These are phyloP conservation scores for Ceratocystis papillata DNA, from an alignment of 2,329 filamentous ascomycete genomes.

Conservation along the genomic window DNA sequence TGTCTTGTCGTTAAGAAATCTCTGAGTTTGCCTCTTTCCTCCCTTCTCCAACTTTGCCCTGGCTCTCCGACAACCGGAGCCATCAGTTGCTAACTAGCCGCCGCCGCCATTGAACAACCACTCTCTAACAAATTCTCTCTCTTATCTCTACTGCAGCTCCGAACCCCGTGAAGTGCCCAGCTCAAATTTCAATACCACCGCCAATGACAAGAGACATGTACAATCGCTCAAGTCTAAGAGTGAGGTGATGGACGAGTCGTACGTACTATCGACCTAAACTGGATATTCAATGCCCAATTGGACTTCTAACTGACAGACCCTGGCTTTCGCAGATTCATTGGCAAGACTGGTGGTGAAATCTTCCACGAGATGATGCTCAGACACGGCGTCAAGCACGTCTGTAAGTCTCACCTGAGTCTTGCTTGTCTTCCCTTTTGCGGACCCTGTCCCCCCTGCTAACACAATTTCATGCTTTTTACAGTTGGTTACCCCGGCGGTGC, in stretches of 20 bases:
- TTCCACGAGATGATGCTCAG: constrained; percentile 99
- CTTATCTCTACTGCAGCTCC: constrained; percentile 32
- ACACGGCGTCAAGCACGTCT: constrained; percentile 84
- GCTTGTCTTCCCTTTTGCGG: neutral
- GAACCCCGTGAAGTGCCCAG: constrained; percentile 49
- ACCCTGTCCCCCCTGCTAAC: constrained; percentile 21
- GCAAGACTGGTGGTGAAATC: constrained; percentile 89
- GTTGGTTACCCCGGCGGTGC: constrained; percentile 89
- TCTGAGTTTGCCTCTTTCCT: neutral
- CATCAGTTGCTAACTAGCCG: neutral
- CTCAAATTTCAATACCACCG: constrained; percentile 47
- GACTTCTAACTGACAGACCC: neutral
- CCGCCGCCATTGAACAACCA: neutral
- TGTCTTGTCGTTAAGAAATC: neutral
- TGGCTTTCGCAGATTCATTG: constrained; percentile 58
- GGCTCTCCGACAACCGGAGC: neutral
- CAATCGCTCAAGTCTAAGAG: constrained; percentile 53
- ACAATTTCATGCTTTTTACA: constrained; percentile 29
- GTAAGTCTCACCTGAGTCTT: constrained; percentile 44
- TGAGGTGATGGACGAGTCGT: constrained; percentile 70
- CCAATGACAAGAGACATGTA: constrained; percentile 47
- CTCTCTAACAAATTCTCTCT: constrained; percentile 25
- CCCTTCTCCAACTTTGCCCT: no score
- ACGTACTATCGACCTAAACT: constrained; percentile 33
- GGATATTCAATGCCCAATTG: neutral